These are phyloP conservation scores for Carex myosuroides DNA, from an alignment of 176 grass and related monocot genomes.

Conservation along the genomic window DNA sequence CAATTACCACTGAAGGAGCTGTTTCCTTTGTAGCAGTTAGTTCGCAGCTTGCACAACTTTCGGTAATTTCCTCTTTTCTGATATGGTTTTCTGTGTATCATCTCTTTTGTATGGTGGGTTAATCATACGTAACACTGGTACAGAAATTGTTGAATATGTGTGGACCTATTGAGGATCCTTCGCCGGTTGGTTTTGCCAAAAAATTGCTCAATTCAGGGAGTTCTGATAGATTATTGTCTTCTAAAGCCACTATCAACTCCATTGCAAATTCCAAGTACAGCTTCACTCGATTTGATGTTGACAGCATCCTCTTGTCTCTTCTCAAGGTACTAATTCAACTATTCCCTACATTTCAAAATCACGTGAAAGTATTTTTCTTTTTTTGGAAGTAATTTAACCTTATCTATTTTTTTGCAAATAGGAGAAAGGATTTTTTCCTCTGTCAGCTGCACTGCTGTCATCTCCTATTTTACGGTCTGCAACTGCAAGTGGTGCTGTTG, in stretches of 20 bases:
- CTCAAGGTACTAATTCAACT: conserved; percentile 55
- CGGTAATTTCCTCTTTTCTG: conserved; percentile 34
- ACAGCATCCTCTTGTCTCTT: conserved; percentile 72
- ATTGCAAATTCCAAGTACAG: conserved; percentile 66
- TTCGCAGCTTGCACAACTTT: conserved; percentile 70
- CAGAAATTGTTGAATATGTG: conserved; percentile 79
- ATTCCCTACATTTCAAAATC: background rate
- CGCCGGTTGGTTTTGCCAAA: conserved; percentile 42
- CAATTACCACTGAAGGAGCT: conserved; percentile 42
- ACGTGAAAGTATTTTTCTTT: background rate
- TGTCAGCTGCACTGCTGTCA: conserved; percentile 77
- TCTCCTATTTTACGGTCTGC: conserved; percentile 47
- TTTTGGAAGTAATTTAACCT: background rate
- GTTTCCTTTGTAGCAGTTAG: conserved; percentile 51
- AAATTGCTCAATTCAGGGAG: conserved; percentile 48
- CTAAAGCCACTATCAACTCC: conserved; percentile 54
- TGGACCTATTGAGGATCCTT: conserved; percentile 79
- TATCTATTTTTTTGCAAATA: conserved; percentile 29
- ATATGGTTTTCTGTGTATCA: background rate
- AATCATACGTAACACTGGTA: conserved; percentile 30
- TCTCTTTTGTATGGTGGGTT: conserved; percentile 21
- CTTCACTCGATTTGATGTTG: conserved; percentile 67
- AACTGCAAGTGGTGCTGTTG: conserved; percentile 20
- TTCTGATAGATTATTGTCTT: conserved; percentile 72
- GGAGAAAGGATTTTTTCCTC: conserved; percentile 79